phyloP scores from a whole-genome alignment of 192 early-diverging fungal species.

The Coemansia guatemalensis region DNA sequence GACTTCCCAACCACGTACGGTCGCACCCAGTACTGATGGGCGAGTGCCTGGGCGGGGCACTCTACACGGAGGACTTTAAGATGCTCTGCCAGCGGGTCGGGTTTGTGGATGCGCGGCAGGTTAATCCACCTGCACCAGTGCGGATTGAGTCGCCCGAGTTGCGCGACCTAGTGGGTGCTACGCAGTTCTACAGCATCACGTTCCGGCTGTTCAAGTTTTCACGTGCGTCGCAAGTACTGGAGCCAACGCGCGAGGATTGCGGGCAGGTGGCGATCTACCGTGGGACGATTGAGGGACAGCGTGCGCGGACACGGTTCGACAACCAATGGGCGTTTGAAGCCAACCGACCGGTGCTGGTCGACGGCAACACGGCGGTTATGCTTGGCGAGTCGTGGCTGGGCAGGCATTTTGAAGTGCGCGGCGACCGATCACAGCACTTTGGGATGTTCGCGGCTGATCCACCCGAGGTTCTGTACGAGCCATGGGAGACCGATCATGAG shows the following conservation, averaged over 20 bases:
- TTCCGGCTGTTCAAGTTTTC: conserved; percentile 54
- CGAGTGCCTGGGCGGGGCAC: conserved; percentile 45
- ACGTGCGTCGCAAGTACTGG: conserved; percentile 37
- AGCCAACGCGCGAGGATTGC: conserved; percentile 50
- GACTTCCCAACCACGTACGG: conserved; percentile 30
- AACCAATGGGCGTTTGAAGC: conserved; percentile 42
- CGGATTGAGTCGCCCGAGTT: conserved; percentile 47
- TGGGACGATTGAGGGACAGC: conserved; percentile 46
- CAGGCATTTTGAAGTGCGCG: conserved; percentile 42
- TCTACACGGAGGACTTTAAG: conserved; percentile 35
- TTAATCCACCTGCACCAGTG: conserved; percentile 29
- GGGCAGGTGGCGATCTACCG: conserved; percentile 45
- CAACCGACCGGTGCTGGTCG: conserved; percentile 31
- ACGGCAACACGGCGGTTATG: conserved; percentile 47
- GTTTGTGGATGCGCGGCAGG: conserved; percentile 33
- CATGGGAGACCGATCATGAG: conserved; percentile 47
- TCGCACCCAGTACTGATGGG: conserved; percentile 41
- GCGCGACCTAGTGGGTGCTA: conserved; percentile 42
- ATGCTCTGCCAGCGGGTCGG: conserved; percentile 36
- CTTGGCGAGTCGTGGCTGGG: conserved; percentile 49
- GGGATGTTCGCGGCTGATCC: conserved; percentile 29
- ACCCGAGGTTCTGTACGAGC: conserved; percentile 33
- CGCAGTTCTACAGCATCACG: conserved; percentile 52
- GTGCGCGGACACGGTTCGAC: conserved; percentile 30
- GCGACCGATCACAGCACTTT: conserved; percentile 51